phyloP scores from a whole-genome alignment of 257 asterid species.

The Perilla frutescens region DNA sequence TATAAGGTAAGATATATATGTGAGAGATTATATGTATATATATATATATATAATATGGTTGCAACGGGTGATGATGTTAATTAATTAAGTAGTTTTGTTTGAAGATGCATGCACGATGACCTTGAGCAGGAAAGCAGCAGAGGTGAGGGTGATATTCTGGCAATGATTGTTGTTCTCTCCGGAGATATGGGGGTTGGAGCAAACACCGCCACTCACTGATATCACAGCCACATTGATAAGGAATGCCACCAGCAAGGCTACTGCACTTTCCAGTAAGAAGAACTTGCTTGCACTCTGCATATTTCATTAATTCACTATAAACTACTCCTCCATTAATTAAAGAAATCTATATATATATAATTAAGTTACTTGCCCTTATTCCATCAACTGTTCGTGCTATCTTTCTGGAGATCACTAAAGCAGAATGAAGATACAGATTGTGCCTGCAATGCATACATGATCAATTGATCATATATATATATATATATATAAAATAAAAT shows the following conservation, averaged over 20 bases:
- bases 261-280: conserved; percentile 33
- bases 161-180: conserved; percentile 12
- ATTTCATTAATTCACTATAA: background rate
- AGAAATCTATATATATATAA: too few relatives aligned
- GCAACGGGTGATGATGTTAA: background rate
- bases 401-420: conserved; percentile 37
- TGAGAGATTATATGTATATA: background rate
- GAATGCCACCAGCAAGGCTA: conserved; percentile 32
- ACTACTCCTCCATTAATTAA: too few relatives aligned
- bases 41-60: background rate
- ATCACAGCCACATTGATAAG: conserved; percentile 38
- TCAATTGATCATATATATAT: background rate
- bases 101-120: background rate
- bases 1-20: too few relatives aligned
- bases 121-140: conserved; percentile 39
- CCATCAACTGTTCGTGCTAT: conserved; percentile 10
- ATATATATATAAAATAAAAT: too few relatives aligned
- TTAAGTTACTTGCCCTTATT: conserved; percentile 33
- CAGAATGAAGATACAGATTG: conserved; percentile 37
- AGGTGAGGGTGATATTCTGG: conserved; percentile 34
- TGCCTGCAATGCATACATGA: conserved; percentile 31
- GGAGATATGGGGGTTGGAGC: conserved; percentile 28
- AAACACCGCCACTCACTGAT: conserved; percentile 29
- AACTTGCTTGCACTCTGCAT: conserved; percentile 34
- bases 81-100: background rate